Evolutionary conservation across 2,329 filamentous ascomycete genomes (phyloP).

Genomic region (Colletotrichum paranaense): DNA sequence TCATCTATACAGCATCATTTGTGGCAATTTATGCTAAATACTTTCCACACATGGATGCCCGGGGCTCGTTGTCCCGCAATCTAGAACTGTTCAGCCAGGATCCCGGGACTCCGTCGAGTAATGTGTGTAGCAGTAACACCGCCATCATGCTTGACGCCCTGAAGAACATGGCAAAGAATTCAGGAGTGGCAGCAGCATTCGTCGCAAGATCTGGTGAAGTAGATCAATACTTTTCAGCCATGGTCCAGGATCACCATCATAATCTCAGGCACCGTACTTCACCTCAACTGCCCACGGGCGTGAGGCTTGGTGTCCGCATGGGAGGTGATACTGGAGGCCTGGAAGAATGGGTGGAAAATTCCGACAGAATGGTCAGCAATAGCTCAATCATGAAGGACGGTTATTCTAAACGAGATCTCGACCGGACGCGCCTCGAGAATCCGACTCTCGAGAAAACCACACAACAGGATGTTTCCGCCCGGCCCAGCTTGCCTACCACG

Average conservation of each 20-base stretch:
- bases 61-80: conserved; percentile 58
- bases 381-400: conserved; percentile 50
- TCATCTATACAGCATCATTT: conserved; percentile 74
- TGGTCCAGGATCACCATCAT: conserved; percentile 23
- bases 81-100: conserved; percentile 39
- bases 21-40: conserved; percentile 73
- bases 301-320: conserved; percentile 50
- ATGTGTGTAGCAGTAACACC: not conserved
- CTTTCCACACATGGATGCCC: conserved; percentile 75
- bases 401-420: conserved; percentile 33
- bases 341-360: conserved; percentile 62
- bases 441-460: not conserved
- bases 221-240: conserved; percentile 23
- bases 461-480: not conserved
- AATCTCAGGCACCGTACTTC: not conserved
- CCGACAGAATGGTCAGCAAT: conserved; percentile 54
- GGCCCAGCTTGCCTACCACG: not conserved
- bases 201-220: conserved; percentile 26
- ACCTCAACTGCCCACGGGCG: not conserved
- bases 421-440: not conserved
- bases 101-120: not conserved
- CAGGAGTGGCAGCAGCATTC: conserved; percentile 24
- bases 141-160: conserved; percentile 20
- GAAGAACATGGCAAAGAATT: conserved; percentile 10
- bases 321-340: conserved; percentile 61